phyloP scores from a whole-genome alignment of 2,329 filamentous ascomycete genomes.

The Paracamarosporium sp. region DNA sequence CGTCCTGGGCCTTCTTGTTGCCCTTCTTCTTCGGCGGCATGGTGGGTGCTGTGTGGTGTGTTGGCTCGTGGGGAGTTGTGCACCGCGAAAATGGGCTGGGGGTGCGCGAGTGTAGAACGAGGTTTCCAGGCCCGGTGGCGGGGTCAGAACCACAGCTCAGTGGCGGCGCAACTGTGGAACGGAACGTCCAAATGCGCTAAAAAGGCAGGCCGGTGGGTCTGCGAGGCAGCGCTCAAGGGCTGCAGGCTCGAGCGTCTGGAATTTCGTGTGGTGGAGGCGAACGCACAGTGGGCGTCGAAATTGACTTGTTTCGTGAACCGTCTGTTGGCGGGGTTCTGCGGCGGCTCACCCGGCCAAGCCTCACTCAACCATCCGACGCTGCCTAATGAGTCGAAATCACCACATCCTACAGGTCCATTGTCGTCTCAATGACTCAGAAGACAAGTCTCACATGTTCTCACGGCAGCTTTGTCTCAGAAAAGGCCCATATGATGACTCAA shows the following conservation, averaged over 20 bases:
- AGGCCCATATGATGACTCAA: neutral
- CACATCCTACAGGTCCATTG: neutral
- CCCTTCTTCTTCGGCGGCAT: constrained; percentile 98
- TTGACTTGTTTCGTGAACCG: constrained; percentile 20
- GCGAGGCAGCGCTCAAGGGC: constrained; percentile 32
- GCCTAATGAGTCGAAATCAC: neutral
- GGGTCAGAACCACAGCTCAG: constrained; percentile 1
- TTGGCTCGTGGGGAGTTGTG: neutral
- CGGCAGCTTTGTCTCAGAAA: neutral
- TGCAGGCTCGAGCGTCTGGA: constrained; percentile 32
- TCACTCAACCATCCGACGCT: neutral
- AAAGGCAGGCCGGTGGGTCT: constrained; percentile 10
- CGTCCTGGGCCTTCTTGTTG: constrained; percentile 83
- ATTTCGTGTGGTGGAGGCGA: constrained; percentile 25
- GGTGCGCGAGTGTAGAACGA: neutral
- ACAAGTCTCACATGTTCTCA: no score
- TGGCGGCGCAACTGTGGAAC: constrained; percentile 7
- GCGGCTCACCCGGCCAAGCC: constrained; percentile 6
- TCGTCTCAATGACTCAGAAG: neutral
- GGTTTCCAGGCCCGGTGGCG: constrained; percentile 2
- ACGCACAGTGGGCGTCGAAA: constrained; percentile 38
- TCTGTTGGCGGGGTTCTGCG: constrained; percentile 7
- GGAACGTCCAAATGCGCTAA: constrained; percentile 12
- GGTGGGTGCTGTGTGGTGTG: constrained; percentile 34
- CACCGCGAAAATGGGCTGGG: neutral